Evolutionary conservation across 495 filamentous ascomycete genomes (phyloP), one percentile per base, ranked within the genome.

Genomic region (Hypoxylon subgilvum): DNA sequence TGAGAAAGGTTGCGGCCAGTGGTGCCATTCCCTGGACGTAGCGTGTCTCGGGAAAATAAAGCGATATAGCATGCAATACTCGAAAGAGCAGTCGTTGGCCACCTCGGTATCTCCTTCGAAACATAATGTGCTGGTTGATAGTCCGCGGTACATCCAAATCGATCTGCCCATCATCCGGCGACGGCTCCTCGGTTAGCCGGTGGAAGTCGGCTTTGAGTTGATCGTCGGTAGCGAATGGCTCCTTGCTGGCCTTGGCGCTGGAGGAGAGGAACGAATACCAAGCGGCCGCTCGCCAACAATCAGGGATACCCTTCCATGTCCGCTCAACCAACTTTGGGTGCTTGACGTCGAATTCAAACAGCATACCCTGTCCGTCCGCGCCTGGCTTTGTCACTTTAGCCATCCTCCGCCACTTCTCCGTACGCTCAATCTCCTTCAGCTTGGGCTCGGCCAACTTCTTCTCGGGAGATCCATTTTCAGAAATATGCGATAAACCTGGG

Each of bases 1-100:
- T 96, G 3, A 99, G 82, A 6, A 99, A 79, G 0, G 95, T 97
- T 1, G 95, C 92, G 4, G 90, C 92, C 22, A 97, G 80, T 16
- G 91, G 87, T 1, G 94, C 94, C 94, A 99, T 99, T 28, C 94
- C 94, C 70, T 99, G 94, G 3, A 99, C 94, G 72, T 99, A 99
- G 2, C 94, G 93, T 2, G 89, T 90, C 8, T 88, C 89, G 1
- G 92, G 92, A 63, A 91, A 94, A 67, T 96, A 92, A 12, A 99
- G 80, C 6, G 88, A 93, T 70, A 99, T 82, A 53, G 89, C 86
- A 69, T 97, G 94, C 14, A 99, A 79, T 6, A 97, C 91, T 16
- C 94, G 84, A 74, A 99, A 99, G 4, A 99, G 80, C 17, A 97
- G 78, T 39, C 94, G 84, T 71, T 99, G 94, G 0, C 92, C 92